Percentiles rank a stretch among this genome's conserved stretches.
Conservation (phyloP, 2,329 filamentous ascomycete species). For the Passalora sequoiae region DNA sequence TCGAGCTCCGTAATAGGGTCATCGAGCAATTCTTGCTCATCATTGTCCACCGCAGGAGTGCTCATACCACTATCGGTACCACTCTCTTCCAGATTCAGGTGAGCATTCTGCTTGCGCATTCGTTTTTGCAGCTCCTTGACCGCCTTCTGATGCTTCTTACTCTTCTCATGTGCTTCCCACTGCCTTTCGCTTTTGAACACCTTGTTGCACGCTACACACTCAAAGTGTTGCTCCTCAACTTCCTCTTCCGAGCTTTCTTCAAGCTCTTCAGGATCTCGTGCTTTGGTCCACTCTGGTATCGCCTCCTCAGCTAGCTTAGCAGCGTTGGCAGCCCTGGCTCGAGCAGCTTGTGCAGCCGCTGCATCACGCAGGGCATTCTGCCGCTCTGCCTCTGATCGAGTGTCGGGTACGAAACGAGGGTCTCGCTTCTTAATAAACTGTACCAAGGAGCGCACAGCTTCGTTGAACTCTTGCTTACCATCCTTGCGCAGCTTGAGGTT, state of each 20-base stretch:
- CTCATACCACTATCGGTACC: slow-evolving; percentile 32
- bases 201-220: slow-evolving; percentile 61
- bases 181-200: slow-evolving; percentile 86
- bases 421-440: slow-evolving; percentile 88
- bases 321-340: slow-evolving; percentile 74
- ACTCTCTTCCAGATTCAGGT: slow-evolving; percentile 45
- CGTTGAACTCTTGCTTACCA: slow-evolving; percentile 82
- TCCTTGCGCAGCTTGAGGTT: slow-evolving; percentile 81
- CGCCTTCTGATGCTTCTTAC: slow-evolving; percentile 91
- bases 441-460: slow-evolving; percentile 79
- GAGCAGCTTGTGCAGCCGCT: slow-evolving; percentile 75
- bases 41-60: slow-evolving; percentile 31
- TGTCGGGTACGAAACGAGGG: slow-evolving; percentile 72
- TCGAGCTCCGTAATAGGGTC: slow-evolving; percentile 24
- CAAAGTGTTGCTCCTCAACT: slow-evolving; percentile 49
- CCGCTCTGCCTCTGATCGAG: slow-evolving; percentile 72
- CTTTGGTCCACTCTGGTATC: slow-evolving; percentile 70
- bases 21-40: slow-evolving; percentile 24
- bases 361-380: slow-evolving; percentile 73
- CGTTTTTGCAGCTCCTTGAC: slow-evolving; percentile 72
- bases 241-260: slow-evolving; percentile 48
- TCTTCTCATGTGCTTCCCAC: slow-evolving; percentile 85
- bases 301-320: slow-evolving; percentile 62
- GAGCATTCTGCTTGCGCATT: slow-evolving; percentile 74
- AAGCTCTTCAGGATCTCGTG: slow-evolving; percentile 50